phyloP scores from a whole-genome alignment of 2,329 filamentous ascomycete species.

The Leptographium flavum region DNA sequence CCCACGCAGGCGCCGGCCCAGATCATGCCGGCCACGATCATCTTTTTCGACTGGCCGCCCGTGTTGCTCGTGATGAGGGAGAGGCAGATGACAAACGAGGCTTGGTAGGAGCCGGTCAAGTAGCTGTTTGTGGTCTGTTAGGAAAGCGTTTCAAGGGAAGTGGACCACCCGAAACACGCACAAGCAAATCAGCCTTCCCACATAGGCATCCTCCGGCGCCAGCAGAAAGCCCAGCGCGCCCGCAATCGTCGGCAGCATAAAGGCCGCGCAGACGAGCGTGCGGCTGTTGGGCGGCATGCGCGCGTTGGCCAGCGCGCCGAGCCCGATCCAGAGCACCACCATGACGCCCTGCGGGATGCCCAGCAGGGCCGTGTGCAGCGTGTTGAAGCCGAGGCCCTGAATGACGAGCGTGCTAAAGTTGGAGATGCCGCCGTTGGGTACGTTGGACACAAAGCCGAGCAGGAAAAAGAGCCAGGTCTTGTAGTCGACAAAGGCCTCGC shows the following conservation, averaged over 20 bases:
- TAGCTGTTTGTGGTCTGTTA: not conserved
- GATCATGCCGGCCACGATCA: constrained; percentile 22
- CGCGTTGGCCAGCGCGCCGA: constrained; percentile 30
- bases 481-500: constrained; percentile 40
- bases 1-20: constrained; percentile 22
- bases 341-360: constrained; percentile 31
- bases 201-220: constrained; percentile 31
- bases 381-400: constrained; percentile 38
- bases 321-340: constrained; percentile 43
- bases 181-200: constrained; percentile 42
- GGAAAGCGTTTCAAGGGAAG: too few species aligned
- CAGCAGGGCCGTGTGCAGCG: constrained; percentile 21
- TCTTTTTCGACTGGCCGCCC: constrained; percentile 46
- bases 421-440: constrained; percentile 43
- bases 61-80: constrained; percentile 35
- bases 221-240: constrained; percentile 44
- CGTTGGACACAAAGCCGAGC: constrained; percentile 36
- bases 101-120: constrained; percentile 23
- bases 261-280: constrained; percentile 38
- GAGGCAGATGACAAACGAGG: constrained; percentile 24
- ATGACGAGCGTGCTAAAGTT: constrained; percentile 49
- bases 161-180: too few species aligned
- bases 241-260: constrained; percentile 43
- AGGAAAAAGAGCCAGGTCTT: constrained; percentile 45
- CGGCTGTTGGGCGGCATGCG: constrained; percentile 30